Conservation (phyloP, 208 protist species). For the Leptomonas seymouri region DNA sequence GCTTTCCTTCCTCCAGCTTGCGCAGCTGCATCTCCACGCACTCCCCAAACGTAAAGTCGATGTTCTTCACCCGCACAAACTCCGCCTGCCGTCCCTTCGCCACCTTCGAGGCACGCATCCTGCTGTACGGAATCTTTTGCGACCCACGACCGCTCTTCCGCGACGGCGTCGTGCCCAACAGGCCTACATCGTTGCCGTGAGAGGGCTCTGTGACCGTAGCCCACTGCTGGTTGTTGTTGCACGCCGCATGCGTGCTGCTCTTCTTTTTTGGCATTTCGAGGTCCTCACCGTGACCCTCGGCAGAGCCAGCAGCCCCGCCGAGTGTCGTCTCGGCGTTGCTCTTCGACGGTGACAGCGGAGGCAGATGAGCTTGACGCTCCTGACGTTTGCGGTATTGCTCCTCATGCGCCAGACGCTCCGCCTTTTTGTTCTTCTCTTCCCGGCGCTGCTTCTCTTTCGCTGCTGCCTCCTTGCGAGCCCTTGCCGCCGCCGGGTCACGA, state of each 20-base stretch:
- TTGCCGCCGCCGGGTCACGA: constrained; percentile 16
- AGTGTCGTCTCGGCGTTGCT: neutral
- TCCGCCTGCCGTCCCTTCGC: neutral
- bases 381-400: constrained; percentile 16
- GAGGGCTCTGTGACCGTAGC: neutral
- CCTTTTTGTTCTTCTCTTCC: constrained; percentile 9
- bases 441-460: constrained; percentile 16
- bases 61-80: constrained; percentile 15
- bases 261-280: neutral
- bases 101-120: neutral
- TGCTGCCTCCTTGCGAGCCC: constrained; percentile 8
- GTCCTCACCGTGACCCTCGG: neutral
- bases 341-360: constrained; percentile 18
- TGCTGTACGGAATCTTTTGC: constrained; percentile 23
- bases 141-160: constrained; percentile 2
- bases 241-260: neutral
- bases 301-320: neutral
- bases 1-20: constrained; percentile 10
- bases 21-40: constrained; percentile 37
- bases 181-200: neutral
- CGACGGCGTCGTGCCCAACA: neutral
- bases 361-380: constrained; percentile 26
- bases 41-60: constrained; percentile 57
- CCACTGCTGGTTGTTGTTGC: neutral
- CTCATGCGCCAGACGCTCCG: constrained; percentile 9